Conservation (phyloP, 768 basidiomycete genomes). For the Pisolithus orientalis region DNA sequence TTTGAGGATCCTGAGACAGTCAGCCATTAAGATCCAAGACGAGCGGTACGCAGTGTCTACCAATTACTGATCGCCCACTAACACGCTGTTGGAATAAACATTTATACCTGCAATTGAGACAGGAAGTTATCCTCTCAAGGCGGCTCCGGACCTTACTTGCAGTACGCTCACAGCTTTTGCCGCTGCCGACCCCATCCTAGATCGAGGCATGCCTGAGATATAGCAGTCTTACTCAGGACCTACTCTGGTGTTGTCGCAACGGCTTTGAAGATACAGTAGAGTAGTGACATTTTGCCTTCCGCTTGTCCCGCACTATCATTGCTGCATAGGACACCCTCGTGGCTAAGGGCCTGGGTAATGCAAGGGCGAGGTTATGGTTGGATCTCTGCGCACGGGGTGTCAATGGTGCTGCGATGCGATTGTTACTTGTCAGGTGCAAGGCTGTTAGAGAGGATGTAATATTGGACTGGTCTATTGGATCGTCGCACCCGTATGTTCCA, state of each 20-base stretch:
- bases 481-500: too few relatives aligned
- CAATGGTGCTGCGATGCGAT: conserved; percentile 75
- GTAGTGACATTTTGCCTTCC: conserved; percentile 87
- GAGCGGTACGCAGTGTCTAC: conserved; percentile 55
- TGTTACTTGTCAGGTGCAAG: conserved; percentile 64
- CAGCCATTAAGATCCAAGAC: conserved; percentile 90
- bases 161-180: conserved; percentile 88
- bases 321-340: conserved; percentile 88
- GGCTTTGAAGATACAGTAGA: conserved; percentile 78
- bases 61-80: background rate
- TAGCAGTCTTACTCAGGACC: conserved; percentile 76
- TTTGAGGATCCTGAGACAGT: conserved; percentile 83
- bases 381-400: conserved; percentile 88
- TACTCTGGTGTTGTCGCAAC: conserved; percentile 91
- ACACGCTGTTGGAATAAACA: conserved; percentile 68
- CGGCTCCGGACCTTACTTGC: conserved; percentile 92
- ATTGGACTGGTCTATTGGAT: too few relatives aligned
- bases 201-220: conserved; percentile 79
- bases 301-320: conserved; percentile 80
- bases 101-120: conserved; percentile 93
- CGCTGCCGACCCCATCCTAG: conserved; percentile 62
- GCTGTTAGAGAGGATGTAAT: conserved; percentile 89
- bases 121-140: conserved; percentile 95
- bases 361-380: conserved; percentile 80
- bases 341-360: conserved; percentile 75